phyloP scores from a whole-genome alignment of 2,329 filamentous ascomycete genomes.

The Dothideomycetes sp. region DNA sequence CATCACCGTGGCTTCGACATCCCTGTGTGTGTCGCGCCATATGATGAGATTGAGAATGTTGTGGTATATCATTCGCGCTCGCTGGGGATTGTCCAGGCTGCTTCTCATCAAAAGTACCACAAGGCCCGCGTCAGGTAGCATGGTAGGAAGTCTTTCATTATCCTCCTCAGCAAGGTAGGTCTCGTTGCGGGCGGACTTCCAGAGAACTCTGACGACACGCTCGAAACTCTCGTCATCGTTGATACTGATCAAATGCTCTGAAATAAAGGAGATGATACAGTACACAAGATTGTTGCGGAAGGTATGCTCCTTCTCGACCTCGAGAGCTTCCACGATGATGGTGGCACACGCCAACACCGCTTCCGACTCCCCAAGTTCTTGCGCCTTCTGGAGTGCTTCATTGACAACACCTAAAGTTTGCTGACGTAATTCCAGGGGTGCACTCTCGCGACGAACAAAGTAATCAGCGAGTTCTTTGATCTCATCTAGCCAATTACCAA shows the following conservation, averaged over 20 bases:
- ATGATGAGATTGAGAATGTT: slow-evolving; percentile 19
- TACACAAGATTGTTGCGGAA: slow-evolving; percentile 6
- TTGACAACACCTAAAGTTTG: slow-evolving; percentile 6
- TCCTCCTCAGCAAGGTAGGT: slow-evolving; percentile 1
- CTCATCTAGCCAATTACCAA: slow-evolving; percentile 7
- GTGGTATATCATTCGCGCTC: slow-evolving; percentile 10
- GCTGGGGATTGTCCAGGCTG: slow-evolving; percentile 5
- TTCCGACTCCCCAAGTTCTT: slow-evolving; percentile 6
- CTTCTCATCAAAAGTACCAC: slow-evolving; percentile 10
- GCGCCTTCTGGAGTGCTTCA: slow-evolving; percentile 1
- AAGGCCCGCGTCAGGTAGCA: slow-evolving; percentile 7
- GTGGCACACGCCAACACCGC: slow-evolving; percentile 3
- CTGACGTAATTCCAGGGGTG: slow-evolving; percentile 2
- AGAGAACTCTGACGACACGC: slow-evolving; percentile 1
- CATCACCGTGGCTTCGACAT: slow-evolving; percentile 17
- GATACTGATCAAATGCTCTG: neutral
- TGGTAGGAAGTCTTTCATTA: slow-evolving; percentile 3
- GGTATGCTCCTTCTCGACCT: slow-evolving; percentile 4
- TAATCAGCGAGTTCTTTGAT: slow-evolving; percentile 5
- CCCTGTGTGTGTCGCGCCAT: slow-evolving; percentile 16
- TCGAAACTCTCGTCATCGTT: slow-evolving; percentile 2
- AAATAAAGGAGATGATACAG: slow-evolving; percentile 1
- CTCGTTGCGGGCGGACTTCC: slow-evolving; percentile 2
- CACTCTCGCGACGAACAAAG: slow-evolving; percentile 3
- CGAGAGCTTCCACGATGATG: slow-evolving; percentile 2